Base-by-base conservation (phyloP, 257 asterid genomes). In the Henckelia pumila region DNA sequence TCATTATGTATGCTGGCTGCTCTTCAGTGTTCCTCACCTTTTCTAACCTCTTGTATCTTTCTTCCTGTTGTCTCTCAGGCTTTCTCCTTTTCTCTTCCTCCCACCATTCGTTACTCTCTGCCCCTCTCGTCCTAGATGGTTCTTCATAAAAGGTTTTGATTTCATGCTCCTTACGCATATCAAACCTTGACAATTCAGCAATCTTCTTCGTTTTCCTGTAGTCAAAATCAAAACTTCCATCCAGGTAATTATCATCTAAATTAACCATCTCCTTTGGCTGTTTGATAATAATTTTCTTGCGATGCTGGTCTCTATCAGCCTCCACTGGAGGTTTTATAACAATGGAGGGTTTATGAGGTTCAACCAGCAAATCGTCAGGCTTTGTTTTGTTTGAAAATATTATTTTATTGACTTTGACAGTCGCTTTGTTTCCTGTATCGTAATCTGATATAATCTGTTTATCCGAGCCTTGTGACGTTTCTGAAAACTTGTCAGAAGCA, bases 121-220 rank as follows among this genome's bases (percentile, higher is more conserved):
- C 78, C 66, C 73, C 80, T 75, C 83, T 88, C 85, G 81, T 83
- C 76, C 84, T 78, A 24, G 84, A 76, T 49, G 87, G 75, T 74
- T 80, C 92, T 73, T 88, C 95, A 20, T 69, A 57, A 28, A 77
- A 80, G 58, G 81, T 75, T 47, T 62, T 74, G 71, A 77, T 78
- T 71, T 69, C 88, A 56, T 66, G 81, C 66, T 76, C 86, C 72
- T 67, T 71, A n/a, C 73, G 82, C 71, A 21, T 82, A 72, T 87
- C 96, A 65, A 86, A 61, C 78, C 84, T 75, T 0, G 99, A 85
- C 71, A 94, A 76, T 30, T 91, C 99, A 14, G 75, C 61, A 25
- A 94, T 85, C 80, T 83, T 94, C 82, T 82, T 91, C n/a, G 89
- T 91, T 77, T 94, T 94, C 77, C 89, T 78, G 79, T 76, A 78